Base-by-base conservation (phyloP, 768 basidiomycete genomes). In the Candolleomyces efflorescens region DNA sequence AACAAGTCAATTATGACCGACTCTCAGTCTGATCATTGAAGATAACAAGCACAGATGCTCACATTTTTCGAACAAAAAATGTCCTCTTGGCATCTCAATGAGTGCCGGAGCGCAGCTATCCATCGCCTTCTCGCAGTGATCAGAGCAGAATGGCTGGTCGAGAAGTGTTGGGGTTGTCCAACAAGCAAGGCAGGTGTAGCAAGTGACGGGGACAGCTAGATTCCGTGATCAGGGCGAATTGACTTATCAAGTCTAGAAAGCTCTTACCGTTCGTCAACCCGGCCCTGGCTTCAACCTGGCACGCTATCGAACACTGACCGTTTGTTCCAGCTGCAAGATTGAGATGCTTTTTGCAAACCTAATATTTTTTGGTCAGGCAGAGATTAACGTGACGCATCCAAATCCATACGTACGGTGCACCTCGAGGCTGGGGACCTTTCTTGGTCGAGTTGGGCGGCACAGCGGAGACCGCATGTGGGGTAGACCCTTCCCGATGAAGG, bases 61-160 rank as follows among this genome's bases (percentile, higher is more conserved):
- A 68, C 68, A 60, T 41, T 54, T 63, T 15, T 63, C 59, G 56
- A 68, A 69, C 9, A 63, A 49, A 3, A 59, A 24, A 53, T 71
- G 70, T 18, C 70, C 70, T 3, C 64, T 61, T 7, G 67, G 68
- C 24, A 69, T 46, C 53, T 71, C 70, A 10, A 69, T 54, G 4
- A 71, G 49, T 1, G 64, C 58, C 5, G 69, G 69, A 1, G 66
- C 60, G 20, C 45, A 47, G 17, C 20, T 15, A 15, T 59, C 49
- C 7, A 60, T 59, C 13, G 50, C 48, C 7, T 15, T 41, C 45
- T 37, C 26, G 53, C 68, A 71, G 22, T 11, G 11, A 5, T 49
- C 23, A 7, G 64, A 63, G 50, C 69, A 71, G 49, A 63, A 66
- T 17, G 63, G 61, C n/a, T 49, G 54, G 10, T 47, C 53, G 10